Percentiles rank a stretch among this genome's conserved stretches.
These are phyloP conservation scores for Mycena amicta DNA, from an alignment of 768 basidiomycete species.

Conservation along the genomic window DNA sequence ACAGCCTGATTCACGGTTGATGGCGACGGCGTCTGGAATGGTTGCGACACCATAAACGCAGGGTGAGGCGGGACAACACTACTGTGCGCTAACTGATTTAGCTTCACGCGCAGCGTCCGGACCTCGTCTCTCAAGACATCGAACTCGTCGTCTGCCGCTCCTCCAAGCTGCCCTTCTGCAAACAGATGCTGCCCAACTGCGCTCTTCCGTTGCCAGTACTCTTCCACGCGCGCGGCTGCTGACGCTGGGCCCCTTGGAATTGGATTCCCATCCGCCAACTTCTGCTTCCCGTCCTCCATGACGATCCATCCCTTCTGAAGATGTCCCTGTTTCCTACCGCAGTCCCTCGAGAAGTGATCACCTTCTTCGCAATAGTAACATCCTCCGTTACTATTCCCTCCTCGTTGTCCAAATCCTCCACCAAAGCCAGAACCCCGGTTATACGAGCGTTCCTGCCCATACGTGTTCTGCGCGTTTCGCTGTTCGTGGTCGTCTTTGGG, in stretches of 20 bases:
- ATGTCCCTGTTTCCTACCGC: constrained; percentile 1
- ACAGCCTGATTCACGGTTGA: background rate
- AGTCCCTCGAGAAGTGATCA: constrained; percentile 7
- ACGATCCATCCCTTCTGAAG: constrained; percentile 6
- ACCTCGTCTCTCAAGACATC: background rate
- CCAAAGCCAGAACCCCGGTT: background rate
- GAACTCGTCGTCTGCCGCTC: constrained; percentile 9
- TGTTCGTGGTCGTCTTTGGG: constrained; percentile 3
- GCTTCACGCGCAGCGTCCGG: background rate
- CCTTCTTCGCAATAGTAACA: constrained; percentile 11
- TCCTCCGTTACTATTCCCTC: background rate
- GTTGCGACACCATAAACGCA: background rate
- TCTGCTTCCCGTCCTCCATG: constrained; percentile 7
- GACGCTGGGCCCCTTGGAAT: constrained; percentile 7
- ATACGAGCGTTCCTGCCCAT: constrained; percentile 1
- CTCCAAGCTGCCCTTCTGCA: background rate
- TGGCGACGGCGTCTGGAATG: background rate
- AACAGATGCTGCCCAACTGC: constrained; percentile 7
- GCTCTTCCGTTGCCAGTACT: constrained; percentile 12
- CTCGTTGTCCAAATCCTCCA: background rate
- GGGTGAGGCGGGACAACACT: background rate
- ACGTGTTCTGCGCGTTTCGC: background rate
- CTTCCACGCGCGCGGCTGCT: constrained; percentile 5
- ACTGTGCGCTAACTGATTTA: background rate
- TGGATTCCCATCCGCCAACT: constrained; percentile 1